Evolutionary conservation across 176 grass and related monocot genomes (phyloP), one percentile per base, ranked within the genome.

Genomic region (Thalia dealbata): DNA sequence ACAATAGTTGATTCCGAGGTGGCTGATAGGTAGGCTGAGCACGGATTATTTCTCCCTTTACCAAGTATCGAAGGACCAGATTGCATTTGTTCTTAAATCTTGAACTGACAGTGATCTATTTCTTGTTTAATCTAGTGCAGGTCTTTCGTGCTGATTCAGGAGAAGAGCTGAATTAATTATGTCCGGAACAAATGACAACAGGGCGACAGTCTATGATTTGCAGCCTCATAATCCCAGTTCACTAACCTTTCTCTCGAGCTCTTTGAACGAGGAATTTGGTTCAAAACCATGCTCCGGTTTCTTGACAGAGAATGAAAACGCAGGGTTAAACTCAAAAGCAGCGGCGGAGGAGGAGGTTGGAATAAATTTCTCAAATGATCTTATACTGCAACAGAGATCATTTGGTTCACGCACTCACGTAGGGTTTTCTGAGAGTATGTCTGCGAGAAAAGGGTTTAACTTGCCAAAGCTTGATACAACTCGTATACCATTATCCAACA

Each of bases 401-500:
- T 76, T 85, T 76, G 52, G 79, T 86, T 78, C 83, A 54, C 86
- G 70, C 72, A 77, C 78, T 45, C 78, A 78, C 61, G 67, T 83
- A 29, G 78, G 90, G 68, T 74, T 99, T 30, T 87, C 88, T 1
- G 90, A 91, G 79, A 89, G 95, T 82, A 95, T 78, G 86, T 85
- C 85, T 48, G 88, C 90, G 0, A 88, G 85, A 72, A 87, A 79
- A 16, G 95, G 95, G 56, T 95, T 99, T 52, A 91, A 85, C 77
- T 64, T 99, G 35, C 72, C 85, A 0, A 95, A 91, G 52, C 84
- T 95, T 29, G 86, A 95, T 76, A 99, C 82, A 16, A 84, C 81
- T 76, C 74, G 81, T 50, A 74, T 85, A 13, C 32, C 56, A n/a
- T 22, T 26, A 38, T n/a, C 46, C 64, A 86, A 21, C 71, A 50